phyloP scores from a whole-genome alignment of 345 rosid genomes.

The Xanthoceras sorbifolium region DNA sequence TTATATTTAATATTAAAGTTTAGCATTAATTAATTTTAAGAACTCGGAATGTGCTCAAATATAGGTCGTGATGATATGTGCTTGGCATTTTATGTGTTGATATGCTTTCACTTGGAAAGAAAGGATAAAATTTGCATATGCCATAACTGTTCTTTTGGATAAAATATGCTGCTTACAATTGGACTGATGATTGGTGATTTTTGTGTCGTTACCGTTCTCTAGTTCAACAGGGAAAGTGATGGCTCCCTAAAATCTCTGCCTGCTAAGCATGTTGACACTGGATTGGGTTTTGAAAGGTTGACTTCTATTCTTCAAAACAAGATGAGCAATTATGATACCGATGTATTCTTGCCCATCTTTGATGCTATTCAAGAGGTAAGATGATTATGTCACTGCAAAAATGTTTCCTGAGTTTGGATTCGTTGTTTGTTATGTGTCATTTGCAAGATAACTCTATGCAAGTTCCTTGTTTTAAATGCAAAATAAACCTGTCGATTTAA shows the following conservation, averaged over 20 bases:
- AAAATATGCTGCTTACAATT: neutral
- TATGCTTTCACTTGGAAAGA: neutral
- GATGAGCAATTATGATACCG: slow-evolving; percentile 99
- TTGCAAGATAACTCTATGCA: neutral
- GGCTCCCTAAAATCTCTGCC: slow-evolving; percentile 86
- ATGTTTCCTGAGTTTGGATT: neutral
- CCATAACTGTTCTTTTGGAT: neutral
- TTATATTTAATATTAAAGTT: neutral
- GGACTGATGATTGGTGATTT: neutral
- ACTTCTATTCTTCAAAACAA: slow-evolving; percentile 89
- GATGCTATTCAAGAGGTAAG: slow-evolving; percentile 84
- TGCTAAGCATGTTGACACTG: slow-evolving; percentile 98
- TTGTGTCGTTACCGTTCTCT: slow-evolving; percentile 23
- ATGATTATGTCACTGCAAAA: neutral
- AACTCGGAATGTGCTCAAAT: neutral
- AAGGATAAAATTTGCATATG: neutral
- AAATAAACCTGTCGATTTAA: neutral
- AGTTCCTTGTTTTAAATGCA: neutral
- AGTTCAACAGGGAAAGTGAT: slow-evolving; percentile 94
- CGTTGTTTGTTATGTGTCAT: neutral
- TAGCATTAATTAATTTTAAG: neutral
- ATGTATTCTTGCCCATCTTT: slow-evolving; percentile 89
- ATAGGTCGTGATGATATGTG: neutral
- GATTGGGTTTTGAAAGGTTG: slow-evolving; percentile 95
- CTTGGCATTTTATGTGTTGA: neutral